A percentile compares a stretch with the other conserved stretches of the same genome.
Evolutionary conservation across 2,329 filamentous ascomycete genomes (phyloP).

Genomic region (Aureobasidium lini): DNA sequence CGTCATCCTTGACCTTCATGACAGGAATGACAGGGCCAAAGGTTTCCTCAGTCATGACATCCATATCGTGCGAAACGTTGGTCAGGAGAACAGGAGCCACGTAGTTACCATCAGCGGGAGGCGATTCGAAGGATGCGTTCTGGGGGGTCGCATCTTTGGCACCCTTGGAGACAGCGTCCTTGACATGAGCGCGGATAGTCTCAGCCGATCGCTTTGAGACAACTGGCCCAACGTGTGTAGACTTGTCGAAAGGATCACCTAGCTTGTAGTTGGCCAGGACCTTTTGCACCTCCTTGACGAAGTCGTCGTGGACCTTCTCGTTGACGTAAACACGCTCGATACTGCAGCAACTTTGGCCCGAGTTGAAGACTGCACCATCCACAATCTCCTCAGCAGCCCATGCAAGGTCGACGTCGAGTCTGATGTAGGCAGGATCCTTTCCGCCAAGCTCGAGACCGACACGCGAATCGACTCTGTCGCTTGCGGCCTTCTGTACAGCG

Average conservation of each 20-base stretch:
- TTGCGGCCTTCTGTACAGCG: conserved; percentile 75
- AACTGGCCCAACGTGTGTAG: conserved; percentile 80
- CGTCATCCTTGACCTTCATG: conserved; percentile 74
- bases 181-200: conserved; percentile 68
- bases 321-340: conserved; percentile 89
- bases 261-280: conserved; percentile 73
- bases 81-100: conserved; percentile 78
- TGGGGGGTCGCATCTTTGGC: conserved; percentile 78
- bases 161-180: conserved; percentile 74
- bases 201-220: conserved; percentile 73
- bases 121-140: conserved; percentile 66
- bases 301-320: conserved; percentile 73
- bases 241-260: conserved; percentile 75
- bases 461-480: conserved; percentile 68
- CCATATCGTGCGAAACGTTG: conserved; percentile 73
- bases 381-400: conserved; percentile 95
- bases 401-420: conserved; percentile 74
- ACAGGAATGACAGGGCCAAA: conserved; percentile 90
- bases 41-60: conserved; percentile 86
- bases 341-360: conserved; percentile 94
- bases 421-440: conserved; percentile 88
- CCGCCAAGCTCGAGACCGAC: conserved; percentile 89
- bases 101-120: conserved; percentile 76
- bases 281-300: conserved; percentile 69
- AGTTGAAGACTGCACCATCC: conserved; percentile 95